Evolutionary conservation across 768 basidiomycete genomes (phyloP).

Genomic region (Calocybe cyanea): DNA sequence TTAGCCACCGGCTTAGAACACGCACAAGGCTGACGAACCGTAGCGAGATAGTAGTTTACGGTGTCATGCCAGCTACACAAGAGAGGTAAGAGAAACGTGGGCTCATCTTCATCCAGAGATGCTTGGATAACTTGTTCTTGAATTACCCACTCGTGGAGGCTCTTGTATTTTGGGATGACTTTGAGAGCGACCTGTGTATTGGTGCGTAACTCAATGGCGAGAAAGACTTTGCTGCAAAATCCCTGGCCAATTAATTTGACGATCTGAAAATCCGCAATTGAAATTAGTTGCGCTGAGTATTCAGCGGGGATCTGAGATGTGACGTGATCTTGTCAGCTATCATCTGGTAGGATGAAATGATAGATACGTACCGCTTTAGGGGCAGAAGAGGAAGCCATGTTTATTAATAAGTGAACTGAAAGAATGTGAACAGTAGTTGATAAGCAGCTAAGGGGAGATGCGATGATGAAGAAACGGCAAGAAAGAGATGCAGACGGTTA

Average conservation of each 20-base stretch:
- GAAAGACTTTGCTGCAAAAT: slow-evolving; percentile 3
- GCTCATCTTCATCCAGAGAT: background rate
- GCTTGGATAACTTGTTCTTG: slow-evolving; percentile 3
- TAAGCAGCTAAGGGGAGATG: background rate
- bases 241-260: slow-evolving; percentile 4
- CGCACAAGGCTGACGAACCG: slow-evolving; percentile 5
- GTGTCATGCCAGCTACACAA: slow-evolving; percentile 10
- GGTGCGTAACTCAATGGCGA: background rate
- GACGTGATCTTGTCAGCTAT: slow-evolving; percentile 1
- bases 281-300: too few species aligned
- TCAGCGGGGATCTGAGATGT: background rate
- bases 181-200: slow-evolving; percentile 4
- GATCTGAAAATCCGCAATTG: slow-evolving; percentile 1
- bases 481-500: background rate
- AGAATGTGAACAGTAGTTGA: background rate
- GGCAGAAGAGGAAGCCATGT: background rate
- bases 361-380: background rate
- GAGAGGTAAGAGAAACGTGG: slow-evolving; percentile 1
- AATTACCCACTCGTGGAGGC: background rate
- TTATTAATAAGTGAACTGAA: background rate
- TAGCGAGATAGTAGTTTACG: slow-evolving; percentile 8
- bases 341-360: background rate
- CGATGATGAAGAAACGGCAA: background rate
- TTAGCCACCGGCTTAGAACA: background rate
- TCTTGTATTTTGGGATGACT: background rate